Conservation (phyloP, 129 eudicot genomes). For the Erigeron canadensis region DNA sequence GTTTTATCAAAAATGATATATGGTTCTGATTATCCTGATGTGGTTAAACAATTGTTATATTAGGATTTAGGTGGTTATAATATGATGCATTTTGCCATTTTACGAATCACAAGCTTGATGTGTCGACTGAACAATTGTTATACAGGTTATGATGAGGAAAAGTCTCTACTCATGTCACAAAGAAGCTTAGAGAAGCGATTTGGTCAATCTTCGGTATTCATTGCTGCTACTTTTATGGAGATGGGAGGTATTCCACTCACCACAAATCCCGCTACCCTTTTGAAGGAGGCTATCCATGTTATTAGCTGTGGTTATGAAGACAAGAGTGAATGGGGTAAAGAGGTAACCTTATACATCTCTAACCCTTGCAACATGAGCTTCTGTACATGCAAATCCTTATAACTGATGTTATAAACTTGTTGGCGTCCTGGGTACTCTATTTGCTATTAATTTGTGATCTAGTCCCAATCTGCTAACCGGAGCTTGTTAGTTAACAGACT, state of each 20-base stretch:
- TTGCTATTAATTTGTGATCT: no score
- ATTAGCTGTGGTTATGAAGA: conserved; percentile 78
- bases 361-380: background rate
- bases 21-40: no score
- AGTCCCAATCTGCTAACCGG: no score
- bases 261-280: conserved; percentile 48
- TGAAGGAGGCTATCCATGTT: conserved; percentile 76
- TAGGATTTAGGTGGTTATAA: no score
- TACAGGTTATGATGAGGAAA: conserved; percentile 53
- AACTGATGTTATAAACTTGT: no score
- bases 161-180: conserved; percentile 53
- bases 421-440: no score
- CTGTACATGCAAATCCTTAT: background rate
- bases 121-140: conserved; percentile 6
- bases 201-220: conserved; percentile 56
- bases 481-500: no score
- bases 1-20: no score
- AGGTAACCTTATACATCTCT: conserved; percentile 37
- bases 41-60: no score
- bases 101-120: background rate
- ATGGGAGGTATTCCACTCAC: conserved; percentile 52
- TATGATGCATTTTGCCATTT: background rate
- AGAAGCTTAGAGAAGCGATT: conserved; percentile 57
- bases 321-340: conserved; percentile 82
- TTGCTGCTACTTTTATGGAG: conserved; percentile 61